Evolutionary conservation across 2,329 filamentous ascomycete genomes (phyloP), one percentile per base, ranked within the genome.

Genomic region (Aplosporella prunicola): DNA sequence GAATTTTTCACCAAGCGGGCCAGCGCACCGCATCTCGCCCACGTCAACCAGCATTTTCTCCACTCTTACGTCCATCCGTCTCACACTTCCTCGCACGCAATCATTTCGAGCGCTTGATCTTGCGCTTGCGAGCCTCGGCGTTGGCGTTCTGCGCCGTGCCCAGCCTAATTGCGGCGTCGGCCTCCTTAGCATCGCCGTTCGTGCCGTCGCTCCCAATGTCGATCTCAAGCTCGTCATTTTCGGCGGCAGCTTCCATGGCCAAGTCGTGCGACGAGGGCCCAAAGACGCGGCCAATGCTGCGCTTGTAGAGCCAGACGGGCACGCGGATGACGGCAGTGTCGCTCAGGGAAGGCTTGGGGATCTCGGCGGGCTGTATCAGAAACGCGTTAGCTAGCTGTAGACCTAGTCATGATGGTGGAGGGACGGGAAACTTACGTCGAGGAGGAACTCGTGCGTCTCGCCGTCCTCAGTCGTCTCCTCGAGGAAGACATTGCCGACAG

Each of bases 391-490:
- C 57, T 50, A 56, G 51, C 20, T 24, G 8, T 17, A 11, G 9
- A 18, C 9, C 9, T 15, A 26, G 6, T 5, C n/a, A n/a, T n/a
- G n/a, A 22, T 22, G 14, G 24, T n/a, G 32, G 8, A 35, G 26
- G n/a, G 14, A 14, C 5, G 7, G 15, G 20, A n/a, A n/a, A 74
- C 82, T 71, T 64, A 95, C 78, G 57, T 98, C 89, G 43, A 98
- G 77, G 45, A 95, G 66, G 55, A 80, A 93, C 56, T 95, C 85
- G 48, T 82, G 75, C 20, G 77, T 73, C 39, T 83, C 77, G 36
- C 91, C 91, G 16, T 95, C 85, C 48, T 88, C 87, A 35, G 86
- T 85, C 51, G 85, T 74, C 55, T 93, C 84, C 61, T 96, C 88
- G n/a, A 98, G 69, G 55, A 85, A 98, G 9, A 98, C 91, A 50